Base-by-base conservation (phyloP, 1,284 basidiomycete species). In the Xerocomus cyaneibrunnescens region DNA sequence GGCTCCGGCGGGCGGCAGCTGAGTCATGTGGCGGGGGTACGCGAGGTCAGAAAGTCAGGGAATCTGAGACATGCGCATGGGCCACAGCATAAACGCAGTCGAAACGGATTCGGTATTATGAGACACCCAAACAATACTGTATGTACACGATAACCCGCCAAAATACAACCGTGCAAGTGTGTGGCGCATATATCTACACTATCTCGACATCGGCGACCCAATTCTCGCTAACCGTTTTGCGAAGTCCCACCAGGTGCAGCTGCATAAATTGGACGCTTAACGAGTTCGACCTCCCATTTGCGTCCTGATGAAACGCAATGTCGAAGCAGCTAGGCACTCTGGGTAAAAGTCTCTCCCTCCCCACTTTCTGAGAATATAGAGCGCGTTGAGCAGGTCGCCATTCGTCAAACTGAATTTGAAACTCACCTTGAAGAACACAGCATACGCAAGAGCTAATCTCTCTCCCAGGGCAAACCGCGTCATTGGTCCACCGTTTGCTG, bases 151-250 rank as follows among this genome's bases (percentile, higher is more conserved):
- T n/a, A n/a, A n/a, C n/a, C n/a, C n/a, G n/a, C n/a, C n/a, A n/a
- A n/a, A n/a, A n/a, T n/a, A n/a, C n/a, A n/a, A n/a, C 36, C 2
- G 10, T 12, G 13, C 32, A 25, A 21, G 19, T 19, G 9, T 14
- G n/a, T n/a, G 39, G 41, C n/a, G n/a, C 25, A 27, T 17, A 16
- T 17, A 31, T 22, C 31, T 43, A 60, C 27, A 52, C 51, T 13
- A 62, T 45, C 5, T 65, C 55, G 2, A 65, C 7, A 0, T 63
- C 52, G 2, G 60, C 58, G n/a, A 50, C 25, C 60, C 62, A 64
- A 12, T 16, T 7, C 19, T 46, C 45, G 2, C 16, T 27, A 1
- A 10, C 5, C 16, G 25, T 35, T 1, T 38, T 39, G 6, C 52
- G 46, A 16, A 60, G 7, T 32, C 36, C 17, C 7, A 50, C 37